Conservation (phyloP, 495 filamentous ascomycete genomes). For the Aspergillus steynii region DNA sequence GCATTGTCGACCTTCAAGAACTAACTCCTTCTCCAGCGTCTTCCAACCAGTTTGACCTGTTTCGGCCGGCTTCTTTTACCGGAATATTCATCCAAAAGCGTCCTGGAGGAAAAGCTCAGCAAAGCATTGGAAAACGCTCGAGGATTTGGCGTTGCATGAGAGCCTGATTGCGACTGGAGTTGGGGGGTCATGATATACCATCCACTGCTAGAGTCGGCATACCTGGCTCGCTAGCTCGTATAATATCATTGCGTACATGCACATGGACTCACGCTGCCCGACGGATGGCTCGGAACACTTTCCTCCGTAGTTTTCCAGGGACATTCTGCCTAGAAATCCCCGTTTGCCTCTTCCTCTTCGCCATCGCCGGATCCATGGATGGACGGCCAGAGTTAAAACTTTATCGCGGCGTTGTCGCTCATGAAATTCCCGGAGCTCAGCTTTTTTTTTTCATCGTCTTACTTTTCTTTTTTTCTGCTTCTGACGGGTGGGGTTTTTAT, state of each 20-base stretch:
- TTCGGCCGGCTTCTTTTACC: conserved; percentile 85
- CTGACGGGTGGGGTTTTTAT: background rate
- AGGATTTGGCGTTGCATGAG: conserved; percentile 79
- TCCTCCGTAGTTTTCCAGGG: background rate
- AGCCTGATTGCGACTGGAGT: conserved; percentile 5
- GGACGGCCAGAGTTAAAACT: too few species aligned
- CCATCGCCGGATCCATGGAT: too few species aligned
- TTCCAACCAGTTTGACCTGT: conserved; percentile 86
- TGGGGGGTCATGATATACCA: background rate
- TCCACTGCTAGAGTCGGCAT: too few species aligned
- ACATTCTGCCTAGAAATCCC: too few species aligned
- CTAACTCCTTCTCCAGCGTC: conserved; percentile 40
- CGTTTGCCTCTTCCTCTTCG: too few species aligned
- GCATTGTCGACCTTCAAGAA: background rate
- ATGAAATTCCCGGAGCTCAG: background rate
- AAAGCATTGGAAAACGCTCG: conserved; percentile 86
- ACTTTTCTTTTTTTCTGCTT: background rate
- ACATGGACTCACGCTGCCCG: background rate
- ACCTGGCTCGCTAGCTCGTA: background rate
- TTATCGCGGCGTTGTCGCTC: too few species aligned
- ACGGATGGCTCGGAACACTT: conserved; percentile 1
- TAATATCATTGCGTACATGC: background rate
- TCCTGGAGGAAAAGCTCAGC: conserved; percentile 69
- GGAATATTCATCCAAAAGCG: conserved; percentile 69
- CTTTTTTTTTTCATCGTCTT: background rate